Conservation (phyloP, 495 filamentous ascomycete species). For the Platismatia glauca region DNA sequence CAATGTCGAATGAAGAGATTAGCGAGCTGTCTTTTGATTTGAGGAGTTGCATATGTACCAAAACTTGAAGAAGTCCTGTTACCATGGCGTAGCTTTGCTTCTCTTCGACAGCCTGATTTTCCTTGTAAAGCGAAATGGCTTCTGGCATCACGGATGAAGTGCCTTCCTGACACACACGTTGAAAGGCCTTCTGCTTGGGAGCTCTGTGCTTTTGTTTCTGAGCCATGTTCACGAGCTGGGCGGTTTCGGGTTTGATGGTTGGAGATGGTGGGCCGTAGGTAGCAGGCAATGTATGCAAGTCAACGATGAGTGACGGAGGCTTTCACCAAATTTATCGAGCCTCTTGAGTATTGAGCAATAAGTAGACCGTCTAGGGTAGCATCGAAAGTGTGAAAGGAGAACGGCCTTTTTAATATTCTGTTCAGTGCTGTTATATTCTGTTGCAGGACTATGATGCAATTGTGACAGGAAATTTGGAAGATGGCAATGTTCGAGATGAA, state of each 20-base stretch:
- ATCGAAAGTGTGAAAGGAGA: not conserved
- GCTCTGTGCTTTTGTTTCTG: not conserved
- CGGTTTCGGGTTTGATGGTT: not conserved
- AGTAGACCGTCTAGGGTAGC: not conserved
- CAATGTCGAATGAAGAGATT: conserved; percentile 2
- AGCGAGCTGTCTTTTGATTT: not conserved
- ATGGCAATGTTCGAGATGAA: not conserved
- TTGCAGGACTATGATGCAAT: not conserved
- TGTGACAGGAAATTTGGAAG: not conserved
- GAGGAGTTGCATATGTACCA: not conserved
- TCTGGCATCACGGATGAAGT: not conserved
- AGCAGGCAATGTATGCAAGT: not conserved
- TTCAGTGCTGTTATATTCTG: no score
- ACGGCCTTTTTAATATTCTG: not conserved
- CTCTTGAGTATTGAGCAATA: not conserved
- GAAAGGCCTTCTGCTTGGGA: not conserved
- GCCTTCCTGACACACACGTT: not conserved
- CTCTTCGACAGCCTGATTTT: not conserved
- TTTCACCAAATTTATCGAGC: not conserved
- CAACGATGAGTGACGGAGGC: not conserved
- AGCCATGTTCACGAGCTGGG: not conserved
- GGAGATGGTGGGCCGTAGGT: not conserved
- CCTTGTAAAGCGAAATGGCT: not conserved
- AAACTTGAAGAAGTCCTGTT: not conserved
- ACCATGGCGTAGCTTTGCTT: conserved; percentile 6